Evolutionary conservation across 257 asterid genomes (phyloP).

Genomic region (Misopates orontium): DNA sequence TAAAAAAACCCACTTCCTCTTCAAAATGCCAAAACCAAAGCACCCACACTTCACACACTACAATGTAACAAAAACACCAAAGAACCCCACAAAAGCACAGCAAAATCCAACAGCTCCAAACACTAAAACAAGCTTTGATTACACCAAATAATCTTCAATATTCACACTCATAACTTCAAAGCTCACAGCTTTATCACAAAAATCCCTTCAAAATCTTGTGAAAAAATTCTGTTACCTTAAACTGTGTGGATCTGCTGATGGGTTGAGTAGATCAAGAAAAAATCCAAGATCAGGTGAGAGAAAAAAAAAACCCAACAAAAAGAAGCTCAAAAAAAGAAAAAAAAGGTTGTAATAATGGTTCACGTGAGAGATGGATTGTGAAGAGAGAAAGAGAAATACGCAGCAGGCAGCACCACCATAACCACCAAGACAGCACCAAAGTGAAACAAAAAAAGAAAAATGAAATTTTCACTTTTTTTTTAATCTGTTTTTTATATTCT

Average conservation of each 20-base stretch:
- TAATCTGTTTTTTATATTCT: background rate
- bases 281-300: conserved; percentile 35
- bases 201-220: conserved; percentile 25
- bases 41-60: conserved; percentile 28
- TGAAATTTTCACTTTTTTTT: background rate
- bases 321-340: conserved; percentile 24
- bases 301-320: conserved; percentile 34
- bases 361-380: conserved; percentile 72
- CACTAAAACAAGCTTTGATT: conserved; percentile 25
- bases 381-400: conserved; percentile 65
- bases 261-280: conserved; percentile 43
- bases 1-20: conserved; percentile 23
- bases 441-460: background rate
- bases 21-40: conserved; percentile 29
- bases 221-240: conserved; percentile 19
- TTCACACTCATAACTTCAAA: conserved; percentile 30
- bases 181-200: conserved; percentile 27
- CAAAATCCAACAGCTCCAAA: conserved; percentile 33
- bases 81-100: background rate
- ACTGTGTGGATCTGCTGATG: conserved; percentile 42
- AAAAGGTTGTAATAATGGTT: conserved; percentile 45
- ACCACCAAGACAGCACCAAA: conserved; percentile 34
- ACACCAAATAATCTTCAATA: conserved; percentile 24
- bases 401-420: conserved; percentile 48
- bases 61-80: conserved; percentile 14